Percentiles rank a stretch among this genome's conserved stretches.
Conservation (phyloP, 2,329 filamentous ascomycete genomes). For the Thermoascus crustaceus region DNA sequence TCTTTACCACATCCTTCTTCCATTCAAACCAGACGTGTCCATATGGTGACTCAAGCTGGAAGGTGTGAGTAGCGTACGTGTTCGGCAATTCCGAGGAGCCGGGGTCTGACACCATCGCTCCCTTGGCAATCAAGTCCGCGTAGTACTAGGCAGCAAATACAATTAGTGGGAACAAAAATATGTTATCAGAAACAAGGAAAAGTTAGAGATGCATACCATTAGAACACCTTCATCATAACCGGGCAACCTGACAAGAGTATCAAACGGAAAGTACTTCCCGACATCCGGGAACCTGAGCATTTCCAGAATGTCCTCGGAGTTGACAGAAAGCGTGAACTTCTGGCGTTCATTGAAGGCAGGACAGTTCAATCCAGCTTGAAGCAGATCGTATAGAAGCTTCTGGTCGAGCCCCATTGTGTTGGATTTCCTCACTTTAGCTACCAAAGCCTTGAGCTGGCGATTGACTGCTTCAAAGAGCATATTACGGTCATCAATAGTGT, state of each 20-base stretch:
- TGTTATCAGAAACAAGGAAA: constrained; percentile 1
- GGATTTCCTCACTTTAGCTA: constrained; percentile 49
- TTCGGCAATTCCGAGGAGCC: constrained; percentile 11
- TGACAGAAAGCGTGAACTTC: constrained; percentile 27
- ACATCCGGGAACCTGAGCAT: constrained; percentile 17
- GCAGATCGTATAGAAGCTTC: constrained; percentile 30
- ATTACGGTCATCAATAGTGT: constrained; percentile 41
- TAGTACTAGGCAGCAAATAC: constrained; percentile 15
- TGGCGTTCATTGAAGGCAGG: constrained; percentile 38
- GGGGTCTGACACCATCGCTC: constrained; percentile 3
- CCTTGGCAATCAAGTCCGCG: constrained; percentile 17
- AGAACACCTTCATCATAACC: constrained; percentile 14
- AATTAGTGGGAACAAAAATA: not conserved
- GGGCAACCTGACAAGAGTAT: constrained; percentile 23
- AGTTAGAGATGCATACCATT: constrained; percentile 17
- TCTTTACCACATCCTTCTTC: constrained; percentile 11
- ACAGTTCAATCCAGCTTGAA: constrained; percentile 34
- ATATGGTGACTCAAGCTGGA: constrained; percentile 17
- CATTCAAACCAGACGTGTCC: constrained; percentile 23
- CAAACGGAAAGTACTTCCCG: constrained; percentile 33
- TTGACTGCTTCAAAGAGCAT: constrained; percentile 34
- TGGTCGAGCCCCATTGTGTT: constrained; percentile 32
- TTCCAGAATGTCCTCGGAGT: constrained; percentile 17
- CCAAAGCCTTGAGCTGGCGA: constrained; percentile 61
- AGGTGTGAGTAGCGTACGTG: constrained; percentile 11